Conservation (phyloP, 208 protist genomes). For the Novymonas esmeraldas region DNA sequence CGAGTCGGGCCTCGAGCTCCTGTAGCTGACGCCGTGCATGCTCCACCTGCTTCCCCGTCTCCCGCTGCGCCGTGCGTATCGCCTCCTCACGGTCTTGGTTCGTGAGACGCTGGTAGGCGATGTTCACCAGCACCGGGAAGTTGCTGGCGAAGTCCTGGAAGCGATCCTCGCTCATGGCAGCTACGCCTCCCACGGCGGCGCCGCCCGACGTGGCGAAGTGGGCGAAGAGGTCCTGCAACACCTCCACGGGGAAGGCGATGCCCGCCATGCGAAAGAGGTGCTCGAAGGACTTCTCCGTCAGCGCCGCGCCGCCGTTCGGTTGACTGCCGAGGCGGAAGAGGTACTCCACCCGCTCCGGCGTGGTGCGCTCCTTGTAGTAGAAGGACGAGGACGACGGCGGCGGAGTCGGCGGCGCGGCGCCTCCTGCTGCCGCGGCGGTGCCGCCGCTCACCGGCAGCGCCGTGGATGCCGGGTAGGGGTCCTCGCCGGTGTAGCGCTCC, state of each 20-base stretch:
- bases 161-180: conserved; percentile 44
- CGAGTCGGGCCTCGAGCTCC: conserved; percentile 53
- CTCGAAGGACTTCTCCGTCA: conserved; percentile 47
- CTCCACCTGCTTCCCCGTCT: conserved; percentile 35
- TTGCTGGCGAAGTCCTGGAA: conserved; percentile 68
- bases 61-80: conserved; percentile 49
- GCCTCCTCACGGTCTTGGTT: conserved; percentile 59
- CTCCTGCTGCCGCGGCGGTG: no score
- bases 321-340: conserved; percentile 49
- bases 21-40: conserved; percentile 42
- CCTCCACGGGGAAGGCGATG: conserved; percentile 60
- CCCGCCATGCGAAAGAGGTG: conserved; percentile 56
- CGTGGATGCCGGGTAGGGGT: conserved; percentile 18
- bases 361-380: conserved; percentile 54
- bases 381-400: conserved; percentile 19
- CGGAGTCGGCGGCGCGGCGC: not conserved
- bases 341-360: conserved; percentile 62
- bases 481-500: not conserved
- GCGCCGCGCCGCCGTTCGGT: conserved; percentile 2
- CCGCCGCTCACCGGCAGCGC: conserved; percentile 1
- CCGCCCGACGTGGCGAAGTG: conserved; percentile 42
- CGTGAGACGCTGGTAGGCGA: conserved; percentile 70
- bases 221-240: conserved; percentile 56
- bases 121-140: conserved; percentile 71
- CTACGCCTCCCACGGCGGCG: conserved; percentile 6